These are phyloP conservation scores for Penicillium sp. DNA, from an alignment of 2,329 filamentous ascomycete genomes.

Conservation along the genomic window DNA sequence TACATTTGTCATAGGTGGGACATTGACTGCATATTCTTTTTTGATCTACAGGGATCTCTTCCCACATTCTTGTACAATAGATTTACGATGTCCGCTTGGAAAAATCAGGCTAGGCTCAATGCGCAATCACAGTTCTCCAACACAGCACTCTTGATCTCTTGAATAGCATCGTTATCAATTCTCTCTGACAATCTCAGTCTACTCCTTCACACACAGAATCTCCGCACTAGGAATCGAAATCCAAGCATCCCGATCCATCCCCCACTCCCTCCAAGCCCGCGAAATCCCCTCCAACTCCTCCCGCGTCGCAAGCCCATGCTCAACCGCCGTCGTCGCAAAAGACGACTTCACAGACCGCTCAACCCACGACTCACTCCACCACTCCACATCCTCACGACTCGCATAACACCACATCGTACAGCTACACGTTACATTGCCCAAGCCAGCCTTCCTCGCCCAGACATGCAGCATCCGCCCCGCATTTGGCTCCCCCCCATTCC, in stretches of 20 bases:
- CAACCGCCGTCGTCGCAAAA: constrained; percentile 29
- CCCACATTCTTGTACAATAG: constrained; percentile 6
- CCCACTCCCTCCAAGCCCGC: constrained; percentile 34
- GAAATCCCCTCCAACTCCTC: constrained; percentile 34
- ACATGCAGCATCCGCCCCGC: constrained; percentile 27
- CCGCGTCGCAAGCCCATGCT: constrained; percentile 28
- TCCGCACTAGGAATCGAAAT: constrained; percentile 34
- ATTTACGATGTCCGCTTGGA: background rate
- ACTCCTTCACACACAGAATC: constrained; percentile 51
- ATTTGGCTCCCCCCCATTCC: constrained; percentile 35
- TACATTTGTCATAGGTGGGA: background rate
- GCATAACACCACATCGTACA: constrained; percentile 34
- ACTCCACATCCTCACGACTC: constrained; percentile 27
- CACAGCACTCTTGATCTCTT: background rate
- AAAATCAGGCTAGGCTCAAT: background rate
- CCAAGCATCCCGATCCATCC: constrained; percentile 34
- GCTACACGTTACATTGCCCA: constrained; percentile 23
- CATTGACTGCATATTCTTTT: background rate
- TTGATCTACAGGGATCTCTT: background rate
- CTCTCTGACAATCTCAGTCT: background rate
- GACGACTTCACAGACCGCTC: constrained; percentile 28
- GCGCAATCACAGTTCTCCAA: background rate
- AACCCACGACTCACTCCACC: constrained; percentile 32
- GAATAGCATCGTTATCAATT: background rate
- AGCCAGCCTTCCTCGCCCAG: constrained; percentile 34